phyloP scores from a whole-genome alignment of 1,284 basidiomycete genomes.

The Peniophora sp. region DNA sequence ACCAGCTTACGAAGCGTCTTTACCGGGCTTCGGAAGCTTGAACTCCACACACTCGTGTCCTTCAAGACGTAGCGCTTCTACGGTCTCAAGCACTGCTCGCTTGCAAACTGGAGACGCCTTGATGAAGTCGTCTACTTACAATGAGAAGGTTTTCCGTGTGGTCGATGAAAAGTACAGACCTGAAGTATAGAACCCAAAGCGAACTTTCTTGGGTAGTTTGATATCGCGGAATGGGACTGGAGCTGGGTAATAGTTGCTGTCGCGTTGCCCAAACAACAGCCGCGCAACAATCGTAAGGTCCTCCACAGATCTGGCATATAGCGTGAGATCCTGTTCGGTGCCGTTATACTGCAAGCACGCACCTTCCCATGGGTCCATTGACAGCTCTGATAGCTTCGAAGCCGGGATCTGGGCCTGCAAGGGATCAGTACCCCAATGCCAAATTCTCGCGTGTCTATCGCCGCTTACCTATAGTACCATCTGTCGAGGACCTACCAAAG shows the following conservation, averaged over 20 bases:
- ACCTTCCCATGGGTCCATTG: slow-evolving; percentile 67
- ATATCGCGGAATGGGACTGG: slow-evolving; percentile 58
- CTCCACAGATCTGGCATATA: slow-evolving; percentile 34
- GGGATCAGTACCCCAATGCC: neutral
- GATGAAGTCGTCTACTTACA: slow-evolving; percentile 46
- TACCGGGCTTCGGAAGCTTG: slow-evolving; percentile 37
- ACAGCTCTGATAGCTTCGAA: slow-evolving; percentile 52
- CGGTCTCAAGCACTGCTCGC: slow-evolving; percentile 73
- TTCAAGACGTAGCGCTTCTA: slow-evolving; percentile 53
- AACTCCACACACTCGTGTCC: slow-evolving; percentile 80
- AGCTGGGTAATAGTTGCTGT: slow-evolving; percentile 30
- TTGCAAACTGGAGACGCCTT: slow-evolving; percentile 75
- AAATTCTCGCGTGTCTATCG: neutral
- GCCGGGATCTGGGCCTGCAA: slow-evolving; percentile 39
- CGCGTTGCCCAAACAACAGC: slow-evolving; percentile 46
- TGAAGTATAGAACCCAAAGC: slow-evolving; percentile 67
- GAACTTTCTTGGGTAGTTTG: slow-evolving; percentile 45
- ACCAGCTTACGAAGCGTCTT: slow-evolving; percentile 11
- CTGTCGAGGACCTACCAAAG: slow-evolving; percentile 38
- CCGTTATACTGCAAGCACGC: slow-evolving; percentile 3
- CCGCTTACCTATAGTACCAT: slow-evolving; percentile 39
- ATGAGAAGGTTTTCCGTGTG: no score
- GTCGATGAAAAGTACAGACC: no score
- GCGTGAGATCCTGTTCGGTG: neutral
- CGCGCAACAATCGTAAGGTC: slow-evolving; percentile 59